Percentiles rank a stretch among this genome's conserved stretches.
These are phyloP conservation scores for Earliella scabrosa DNA, from an alignment of 1,284 basidiomycete genomes.

Conservation along the genomic window DNA sequence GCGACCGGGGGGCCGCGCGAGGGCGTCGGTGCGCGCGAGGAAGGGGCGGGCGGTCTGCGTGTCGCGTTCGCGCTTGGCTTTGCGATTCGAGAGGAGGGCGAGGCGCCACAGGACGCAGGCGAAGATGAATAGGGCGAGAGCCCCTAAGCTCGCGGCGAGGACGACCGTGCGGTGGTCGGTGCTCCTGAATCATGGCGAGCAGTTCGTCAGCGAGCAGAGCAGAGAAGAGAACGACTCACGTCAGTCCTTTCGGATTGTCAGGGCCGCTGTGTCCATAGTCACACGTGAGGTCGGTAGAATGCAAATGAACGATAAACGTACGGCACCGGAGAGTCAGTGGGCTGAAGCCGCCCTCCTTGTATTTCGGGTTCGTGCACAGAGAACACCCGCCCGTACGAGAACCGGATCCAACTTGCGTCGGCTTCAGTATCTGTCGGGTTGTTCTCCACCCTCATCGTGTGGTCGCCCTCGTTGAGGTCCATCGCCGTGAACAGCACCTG, in stretches of 20 bases:
- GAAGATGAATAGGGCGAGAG: constrained; percentile 13
- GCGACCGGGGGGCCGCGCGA: neutral
- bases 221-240: neutral
- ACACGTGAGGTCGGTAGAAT: neutral
- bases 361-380: neutral
- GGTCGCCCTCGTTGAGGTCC: constrained; percentile 3
- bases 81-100: neutral
- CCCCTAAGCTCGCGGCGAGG: constrained; percentile 13
- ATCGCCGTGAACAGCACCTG: constrained; percentile 14
- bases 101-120: constrained; percentile 15
- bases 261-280: neutral
- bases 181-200: neutral
- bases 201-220: neutral
- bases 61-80: neutral
- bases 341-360: too few species aligned
- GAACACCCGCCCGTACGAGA: constrained; percentile 4
- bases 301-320: neutral
- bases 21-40: constrained; percentile 3
- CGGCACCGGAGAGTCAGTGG: too few species aligned
- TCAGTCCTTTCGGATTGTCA: neutral
- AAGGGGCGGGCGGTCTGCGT: constrained; percentile 14
- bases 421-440: neutral
- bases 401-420: constrained; percentile 7
- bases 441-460: constrained; percentile 19
- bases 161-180: constrained; percentile 2